phyloP scores from a whole-genome alignment of 2,329 filamentous ascomycete species.

The Drechslerella dactyloides region DNA sequence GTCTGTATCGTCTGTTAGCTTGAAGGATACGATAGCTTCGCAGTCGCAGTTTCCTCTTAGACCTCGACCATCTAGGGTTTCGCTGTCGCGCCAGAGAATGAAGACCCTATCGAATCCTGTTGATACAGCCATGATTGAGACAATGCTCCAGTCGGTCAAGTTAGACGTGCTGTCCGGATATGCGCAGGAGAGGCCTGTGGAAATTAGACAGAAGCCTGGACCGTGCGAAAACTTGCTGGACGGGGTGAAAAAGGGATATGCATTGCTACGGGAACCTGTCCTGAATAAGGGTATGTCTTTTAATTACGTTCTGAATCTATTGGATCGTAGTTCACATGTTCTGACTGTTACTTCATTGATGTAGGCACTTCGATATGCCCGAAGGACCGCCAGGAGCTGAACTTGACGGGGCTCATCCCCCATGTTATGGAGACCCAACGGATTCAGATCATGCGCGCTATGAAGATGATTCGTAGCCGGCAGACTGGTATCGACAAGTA shows the following conservation, averaged over 20 bases:
- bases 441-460: slow-evolving; percentile 70
- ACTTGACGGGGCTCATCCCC: slow-evolving; percentile 70
- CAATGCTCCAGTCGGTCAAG: slow-evolving; percentile 45
- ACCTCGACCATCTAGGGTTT: slow-evolving; percentile 21
- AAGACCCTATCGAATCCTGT: slow-evolving; percentile 50
- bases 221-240: slow-evolving; percentile 30
- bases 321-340: neutral
- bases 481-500: slow-evolving; percentile 71
- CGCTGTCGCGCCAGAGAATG: slow-evolving; percentile 43
- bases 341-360: slow-evolving; percentile 3
- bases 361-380: slow-evolving; percentile 70
- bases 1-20: slow-evolving; percentile 25
- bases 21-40: slow-evolving; percentile 21
- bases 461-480: slow-evolving; percentile 73
- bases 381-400: slow-evolving; percentile 69
- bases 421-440: slow-evolving; percentile 68
- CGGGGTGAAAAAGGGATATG: slow-evolving; percentile 40
- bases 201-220: slow-evolving; percentile 30
- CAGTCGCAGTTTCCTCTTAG: neutral
- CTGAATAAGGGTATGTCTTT: slow-evolving; percentile 32
- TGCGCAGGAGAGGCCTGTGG: slow-evolving; percentile 25
- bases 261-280: slow-evolving; percentile 38
- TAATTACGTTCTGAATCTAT: neutral
- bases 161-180: slow-evolving; percentile 48
- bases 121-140: slow-evolving; percentile 47